Conservation (phyloP, 331 rosid species). For the Cydonia oblonga region DNA sequence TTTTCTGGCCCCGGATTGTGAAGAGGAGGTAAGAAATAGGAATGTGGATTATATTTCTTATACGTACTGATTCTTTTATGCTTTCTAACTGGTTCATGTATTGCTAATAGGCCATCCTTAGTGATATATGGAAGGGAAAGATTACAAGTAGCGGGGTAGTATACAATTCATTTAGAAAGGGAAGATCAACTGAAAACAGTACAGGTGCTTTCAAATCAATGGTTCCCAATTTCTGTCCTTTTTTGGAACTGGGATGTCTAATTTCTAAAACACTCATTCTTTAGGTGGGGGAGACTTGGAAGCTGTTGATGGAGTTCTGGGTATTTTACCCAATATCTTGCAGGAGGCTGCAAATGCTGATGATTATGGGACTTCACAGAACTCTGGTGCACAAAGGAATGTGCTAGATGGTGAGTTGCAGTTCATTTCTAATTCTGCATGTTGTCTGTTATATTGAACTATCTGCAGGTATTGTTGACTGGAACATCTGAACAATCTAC, state of each 20-base stretch:
- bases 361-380: conserved; percentile 15
- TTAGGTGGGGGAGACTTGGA: conserved; percentile 26
- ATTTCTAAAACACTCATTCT: background rate
- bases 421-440: background rate
- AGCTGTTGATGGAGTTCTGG: conserved; percentile 18
- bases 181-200: conserved; percentile 19
- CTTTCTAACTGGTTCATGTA: background rate
- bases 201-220: conserved; percentile 21
- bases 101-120: conserved; percentile 26
- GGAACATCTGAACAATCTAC: background rate
- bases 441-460: background rate
- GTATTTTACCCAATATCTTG: conserved; percentile 8
- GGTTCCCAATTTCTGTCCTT: background rate
- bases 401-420: conserved; percentile 20
- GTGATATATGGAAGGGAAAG: conserved; percentile 44
- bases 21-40: conserved; percentile 31
- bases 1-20: conserved; percentile 41
- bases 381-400: conserved; percentile 15
- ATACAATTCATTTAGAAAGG: conserved; percentile 25
- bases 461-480: background rate
- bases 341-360: conserved; percentile 16
- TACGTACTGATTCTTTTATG: background rate
- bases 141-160: conserved; percentile 36
- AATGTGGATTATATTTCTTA: background rate
- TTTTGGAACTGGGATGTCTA: background rate